phyloP scores from a whole-genome alignment of 495 filamentous ascomycete species.

The Hypoxylon intermedium region DNA sequence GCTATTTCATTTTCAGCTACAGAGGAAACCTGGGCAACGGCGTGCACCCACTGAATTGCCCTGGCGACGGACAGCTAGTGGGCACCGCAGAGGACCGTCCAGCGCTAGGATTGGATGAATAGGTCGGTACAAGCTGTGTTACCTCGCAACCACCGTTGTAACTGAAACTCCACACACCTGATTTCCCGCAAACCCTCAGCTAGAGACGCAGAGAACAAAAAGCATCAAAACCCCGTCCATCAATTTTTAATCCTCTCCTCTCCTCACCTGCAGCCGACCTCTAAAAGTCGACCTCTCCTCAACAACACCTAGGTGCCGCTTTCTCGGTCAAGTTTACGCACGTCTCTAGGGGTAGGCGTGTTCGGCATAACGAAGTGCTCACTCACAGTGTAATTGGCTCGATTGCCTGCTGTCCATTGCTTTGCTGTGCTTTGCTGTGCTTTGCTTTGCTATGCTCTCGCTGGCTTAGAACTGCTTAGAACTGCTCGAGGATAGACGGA shows the following conservation, averaged over 20 bases:
- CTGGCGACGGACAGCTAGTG: slow-evolving; percentile 33
- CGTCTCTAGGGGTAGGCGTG: slow-evolving; percentile 30
- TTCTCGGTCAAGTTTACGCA: slow-evolving; percentile 16
- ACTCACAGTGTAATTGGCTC: slow-evolving; percentile 1
- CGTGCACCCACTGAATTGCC: slow-evolving; percentile 32
- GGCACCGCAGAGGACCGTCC: slow-evolving; percentile 17
- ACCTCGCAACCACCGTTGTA: slow-evolving; percentile 33
- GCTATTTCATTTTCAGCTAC: slow-evolving; percentile 37
- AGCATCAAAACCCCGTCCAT: slow-evolving; percentile 36
- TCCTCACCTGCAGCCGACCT: slow-evolving; percentile 18
- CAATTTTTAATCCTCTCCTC: slow-evolving; percentile 13
- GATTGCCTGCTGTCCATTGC: neutral
- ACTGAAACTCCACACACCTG: slow-evolving; percentile 18
- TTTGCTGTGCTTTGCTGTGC: neutral
- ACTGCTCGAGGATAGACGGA: neutral
- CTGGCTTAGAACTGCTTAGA: slow-evolving; percentile 13
- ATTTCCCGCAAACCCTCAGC: slow-evolving; percentile 28
- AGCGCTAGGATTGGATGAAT: slow-evolving; percentile 25
- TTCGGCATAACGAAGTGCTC: slow-evolving; percentile 26
- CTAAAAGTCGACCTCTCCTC: slow-evolving; percentile 24
- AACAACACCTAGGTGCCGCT: slow-evolving; percentile 29
- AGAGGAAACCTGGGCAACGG: slow-evolving; percentile 30
- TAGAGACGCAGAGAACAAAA: slow-evolving; percentile 40
- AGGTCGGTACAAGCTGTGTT: slow-evolving; percentile 31
- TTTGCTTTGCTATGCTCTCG: slow-evolving; percentile 4